phyloP scores from a whole-genome alignment of 2,329 filamentous ascomycete species.

The Anthostomella pinea region DNA sequence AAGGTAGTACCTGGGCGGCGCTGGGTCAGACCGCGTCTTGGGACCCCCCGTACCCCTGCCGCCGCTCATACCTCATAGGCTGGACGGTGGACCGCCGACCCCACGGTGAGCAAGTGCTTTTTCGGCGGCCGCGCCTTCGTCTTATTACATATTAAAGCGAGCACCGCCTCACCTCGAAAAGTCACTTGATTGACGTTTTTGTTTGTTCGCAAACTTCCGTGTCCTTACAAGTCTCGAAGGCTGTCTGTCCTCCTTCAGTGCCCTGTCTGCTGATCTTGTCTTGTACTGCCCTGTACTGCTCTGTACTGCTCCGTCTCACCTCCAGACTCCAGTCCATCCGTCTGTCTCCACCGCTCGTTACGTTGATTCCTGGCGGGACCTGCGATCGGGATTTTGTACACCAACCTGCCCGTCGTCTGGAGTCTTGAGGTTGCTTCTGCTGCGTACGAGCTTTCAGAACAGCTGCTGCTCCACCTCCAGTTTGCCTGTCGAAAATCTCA shows the following conservation, averaged over 20 bases:
- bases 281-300: no score
- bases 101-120: conserved; percentile 1
- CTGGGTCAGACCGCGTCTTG: no score
- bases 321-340: no score
- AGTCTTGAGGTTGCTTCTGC: neutral
- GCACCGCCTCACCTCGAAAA: neutral
- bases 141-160: neutral
- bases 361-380: conserved; percentile 4
- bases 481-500: no score
- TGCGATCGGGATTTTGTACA: conserved; percentile 7
- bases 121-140: conserved; percentile 1
- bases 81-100: conserved; percentile 1
- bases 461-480: no score
- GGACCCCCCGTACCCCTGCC: no score
- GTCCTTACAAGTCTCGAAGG: no score
- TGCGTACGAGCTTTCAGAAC: neutral
- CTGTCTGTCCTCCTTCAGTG: no score
- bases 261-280: no score
- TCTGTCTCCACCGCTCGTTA: neutral
- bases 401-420: conserved; percentile 5
- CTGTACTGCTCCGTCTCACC: neutral
- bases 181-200: no score
- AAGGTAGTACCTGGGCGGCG: no score
- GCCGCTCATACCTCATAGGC: conserved; percentile 5
- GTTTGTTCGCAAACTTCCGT: no score